These are phyloP conservation scores for Pleurotus eryngii DNA, from an alignment of 768 basidiomycete species.

Conservation along the genomic window DNA sequence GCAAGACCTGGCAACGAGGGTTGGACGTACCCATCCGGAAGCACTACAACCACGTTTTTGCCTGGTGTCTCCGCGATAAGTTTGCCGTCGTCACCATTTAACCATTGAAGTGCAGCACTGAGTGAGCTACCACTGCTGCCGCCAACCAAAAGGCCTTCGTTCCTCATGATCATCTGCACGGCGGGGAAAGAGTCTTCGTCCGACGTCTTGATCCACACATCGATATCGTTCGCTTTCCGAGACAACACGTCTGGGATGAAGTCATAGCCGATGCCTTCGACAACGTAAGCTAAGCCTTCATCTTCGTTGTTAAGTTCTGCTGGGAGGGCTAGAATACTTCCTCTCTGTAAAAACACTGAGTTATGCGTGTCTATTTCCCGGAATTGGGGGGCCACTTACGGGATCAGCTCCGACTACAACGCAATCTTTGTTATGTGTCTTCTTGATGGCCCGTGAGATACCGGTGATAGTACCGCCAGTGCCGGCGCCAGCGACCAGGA, in stretches of 20 bases:
- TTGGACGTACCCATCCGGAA: slow-evolving; percentile 81
- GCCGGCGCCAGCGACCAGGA: slow-evolving; percentile 82
- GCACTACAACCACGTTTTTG: slow-evolving; percentile 82
- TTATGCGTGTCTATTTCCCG: neutral
- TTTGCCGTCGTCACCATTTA: slow-evolving; percentile 67
- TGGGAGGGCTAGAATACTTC: slow-evolving; percentile 83
- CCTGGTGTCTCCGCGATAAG: slow-evolving; percentile 62
- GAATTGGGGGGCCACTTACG: slow-evolving; percentile 37
- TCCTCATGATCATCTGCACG: slow-evolving; percentile 72
- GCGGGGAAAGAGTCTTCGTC: slow-evolving; percentile 81
- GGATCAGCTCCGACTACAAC: slow-evolving; percentile 90
- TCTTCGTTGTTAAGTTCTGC: slow-evolving; percentile 55
- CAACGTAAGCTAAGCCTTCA: slow-evolving; percentile 56
- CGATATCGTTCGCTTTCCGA: slow-evolving; percentile 53
- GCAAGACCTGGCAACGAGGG: slow-evolving; percentile 1
- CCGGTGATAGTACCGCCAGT: slow-evolving; percentile 97
- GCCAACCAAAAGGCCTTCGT: slow-evolving; percentile 88
- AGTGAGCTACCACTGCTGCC: slow-evolving; percentile 91
- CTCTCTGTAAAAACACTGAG: slow-evolving; percentile 48
- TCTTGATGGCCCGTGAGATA: slow-evolving; percentile 74
- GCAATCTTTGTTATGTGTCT: slow-evolving; percentile 67
- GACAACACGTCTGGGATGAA: slow-evolving; percentile 87
- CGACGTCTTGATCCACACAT: slow-evolving; percentile 82
- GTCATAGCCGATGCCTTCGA: slow-evolving; percentile 98
- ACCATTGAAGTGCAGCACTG: slow-evolving; percentile 72